Evolutionary conservation across 306 rosid species (phyloP).

Genomic region (Boehmeria nivea): DNA sequence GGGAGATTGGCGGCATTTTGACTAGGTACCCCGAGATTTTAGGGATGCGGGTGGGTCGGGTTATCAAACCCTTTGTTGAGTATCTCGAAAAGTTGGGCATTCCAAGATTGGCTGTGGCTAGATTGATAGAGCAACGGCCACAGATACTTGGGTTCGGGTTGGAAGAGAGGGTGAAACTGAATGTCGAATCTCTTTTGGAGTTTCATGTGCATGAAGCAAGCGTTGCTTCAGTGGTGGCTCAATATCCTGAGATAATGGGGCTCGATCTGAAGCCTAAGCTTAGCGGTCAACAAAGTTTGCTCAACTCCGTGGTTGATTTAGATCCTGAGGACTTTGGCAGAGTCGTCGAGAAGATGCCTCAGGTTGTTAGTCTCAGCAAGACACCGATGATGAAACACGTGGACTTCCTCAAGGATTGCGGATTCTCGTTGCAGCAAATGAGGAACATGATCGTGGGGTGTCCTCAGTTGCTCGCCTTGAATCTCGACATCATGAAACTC

Average conservation of each 20-base stretch:
- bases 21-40: slow-evolving; percentile 84
- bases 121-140: slow-evolving; percentile 79
- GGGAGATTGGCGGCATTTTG: slow-evolving; percentile 79
- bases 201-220: slow-evolving; percentile 53
- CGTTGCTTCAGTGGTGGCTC: slow-evolving; percentile 72
- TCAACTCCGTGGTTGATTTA: slow-evolving; percentile 56
- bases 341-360: slow-evolving; percentile 93
- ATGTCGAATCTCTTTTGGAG: slow-evolving; percentile 67
- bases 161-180: slow-evolving; percentile 72
- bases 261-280: slow-evolving; percentile 69
- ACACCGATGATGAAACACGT: slow-evolving; percentile 69
- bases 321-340: slow-evolving; percentile 61
- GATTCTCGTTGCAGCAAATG: slow-evolving; percentile 55
- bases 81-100: slow-evolving; percentile 76
- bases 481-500: slow-evolving; percentile 76
- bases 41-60: slow-evolving; percentile 90
- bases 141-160: slow-evolving; percentile 83
- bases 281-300: slow-evolving; percentile 44
- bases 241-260: slow-evolving; percentile 80
- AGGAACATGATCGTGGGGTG: slow-evolving; percentile 65
- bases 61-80: slow-evolving; percentile 90
- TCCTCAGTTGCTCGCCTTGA: slow-evolving; percentile 91
- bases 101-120: slow-evolving; percentile 83
- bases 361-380: slow-evolving; percentile 63
- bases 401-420: slow-evolving; percentile 67